phyloP scores from a whole-genome alignment of 1,284 basidiomycete species.

The Fomes fomentarius region DNA sequence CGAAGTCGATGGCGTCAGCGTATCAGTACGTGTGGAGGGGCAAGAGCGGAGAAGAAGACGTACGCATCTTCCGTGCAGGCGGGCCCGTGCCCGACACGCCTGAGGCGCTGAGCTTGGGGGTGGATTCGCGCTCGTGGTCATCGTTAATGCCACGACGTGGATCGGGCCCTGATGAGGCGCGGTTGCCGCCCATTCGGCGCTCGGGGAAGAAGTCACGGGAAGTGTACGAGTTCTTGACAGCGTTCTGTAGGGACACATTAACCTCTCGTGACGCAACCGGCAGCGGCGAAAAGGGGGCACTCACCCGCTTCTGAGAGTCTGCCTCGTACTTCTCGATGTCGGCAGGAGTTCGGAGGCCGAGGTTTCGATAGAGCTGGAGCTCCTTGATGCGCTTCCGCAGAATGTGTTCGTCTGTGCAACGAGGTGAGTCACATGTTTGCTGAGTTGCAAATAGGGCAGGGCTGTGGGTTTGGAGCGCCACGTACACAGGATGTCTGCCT shows the following conservation, averaged over 20 bases:
- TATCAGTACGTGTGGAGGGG: slow-evolving; percentile 2
- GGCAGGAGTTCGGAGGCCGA: slow-evolving; percentile 80
- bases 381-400: slow-evolving; percentile 87
- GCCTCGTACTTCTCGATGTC: slow-evolving; percentile 89
- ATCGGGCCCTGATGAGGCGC: slow-evolving; percentile 62
- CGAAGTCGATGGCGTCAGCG: not conserved
- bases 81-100: slow-evolving; percentile 38
- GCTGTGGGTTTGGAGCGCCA: slow-evolving; percentile 32
- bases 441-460: not conserved
- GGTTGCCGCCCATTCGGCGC: slow-evolving; percentile 48
- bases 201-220: slow-evolving; percentile 63
- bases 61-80: slow-evolving; percentile 54
- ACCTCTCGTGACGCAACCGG: not conserved
- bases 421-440: not conserved
- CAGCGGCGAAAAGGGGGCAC: slow-evolving; percentile 29
- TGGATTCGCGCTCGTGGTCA: slow-evolving; percentile 59
- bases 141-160: slow-evolving; percentile 54
- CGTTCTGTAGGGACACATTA: slow-evolving; percentile 41
- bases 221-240: slow-evolving; percentile 51
- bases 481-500: slow-evolving; percentile 86
- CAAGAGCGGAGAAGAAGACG: slow-evolving; percentile 24
- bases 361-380: slow-evolving; percentile 84
- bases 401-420: slow-evolving; percentile 74
- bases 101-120: slow-evolving; percentile 48
- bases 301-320: slow-evolving; percentile 74